A percentile compares a stretch with the other conserved stretches of the same genome.
These are phyloP conservation scores for Blastobotrys peoriensis DNA, from an alignment of 805 yeast species.

Conservation along the genomic window DNA sequence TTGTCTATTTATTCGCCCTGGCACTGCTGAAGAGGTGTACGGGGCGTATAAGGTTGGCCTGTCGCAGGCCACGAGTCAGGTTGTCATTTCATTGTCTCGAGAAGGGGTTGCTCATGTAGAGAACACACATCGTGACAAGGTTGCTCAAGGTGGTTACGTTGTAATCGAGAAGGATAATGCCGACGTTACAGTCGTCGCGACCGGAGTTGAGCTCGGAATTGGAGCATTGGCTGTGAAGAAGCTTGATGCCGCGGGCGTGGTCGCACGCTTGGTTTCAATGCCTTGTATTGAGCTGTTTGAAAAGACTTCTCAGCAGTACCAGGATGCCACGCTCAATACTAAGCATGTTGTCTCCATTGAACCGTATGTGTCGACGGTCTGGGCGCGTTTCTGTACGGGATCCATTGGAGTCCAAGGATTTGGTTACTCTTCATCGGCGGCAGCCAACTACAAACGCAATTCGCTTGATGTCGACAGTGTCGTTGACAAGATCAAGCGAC, in stretches of 20 bases:
- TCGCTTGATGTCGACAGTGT: background rate
- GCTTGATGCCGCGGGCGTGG: conserved; percentile 24
- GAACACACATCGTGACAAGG: conserved; percentile 7
- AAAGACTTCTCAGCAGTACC: conserved; percentile 27
- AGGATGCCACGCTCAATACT: conserved; percentile 20
- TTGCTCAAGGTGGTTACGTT: conserved; percentile 10
- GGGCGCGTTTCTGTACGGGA: conserved; percentile 35
- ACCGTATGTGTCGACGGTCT: conserved; percentile 33
- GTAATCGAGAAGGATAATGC: conserved; percentile 9
- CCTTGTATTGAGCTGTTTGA: conserved; percentile 21
- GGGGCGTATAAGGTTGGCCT: conserved; percentile 50
- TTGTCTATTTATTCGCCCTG: conserved; percentile 42
- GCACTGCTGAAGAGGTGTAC: conserved; percentile 43
- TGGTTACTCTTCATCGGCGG: conserved; percentile 35
- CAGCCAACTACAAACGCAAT: conserved; percentile 26
- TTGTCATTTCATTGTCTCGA: conserved; percentile 3
- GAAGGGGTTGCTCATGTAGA: background rate
- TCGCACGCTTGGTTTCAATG: conserved; percentile 28
- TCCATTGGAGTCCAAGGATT: conserved; percentile 31
- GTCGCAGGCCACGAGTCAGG: background rate
- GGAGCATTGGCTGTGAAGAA: conserved; percentile 40
- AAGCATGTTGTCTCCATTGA: conserved; percentile 31
- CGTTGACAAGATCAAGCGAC: background rate
- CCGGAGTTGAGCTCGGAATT: conserved; percentile 22
- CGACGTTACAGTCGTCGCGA: conserved; percentile 10